phyloP scores from a whole-genome alignment of 164 flowering plant species.

The Euptelea pleiosperma region DNA sequence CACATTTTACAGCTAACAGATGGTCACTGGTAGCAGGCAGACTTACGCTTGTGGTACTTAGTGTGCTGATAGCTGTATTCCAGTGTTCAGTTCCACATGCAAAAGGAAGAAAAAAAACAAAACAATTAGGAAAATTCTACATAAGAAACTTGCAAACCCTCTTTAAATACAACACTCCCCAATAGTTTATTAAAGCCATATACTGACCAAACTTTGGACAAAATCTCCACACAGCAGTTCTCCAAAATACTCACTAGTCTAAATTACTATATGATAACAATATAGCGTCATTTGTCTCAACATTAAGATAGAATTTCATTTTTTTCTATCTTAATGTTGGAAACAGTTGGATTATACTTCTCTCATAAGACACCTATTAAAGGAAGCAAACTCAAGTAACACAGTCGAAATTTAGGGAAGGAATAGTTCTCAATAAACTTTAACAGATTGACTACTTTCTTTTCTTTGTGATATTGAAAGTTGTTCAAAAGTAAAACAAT shows the following conservation, averaged over 20 bases:
- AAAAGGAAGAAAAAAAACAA: conserved; percentile 25
- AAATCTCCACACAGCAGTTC: not conserved
- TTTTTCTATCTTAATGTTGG: too few species aligned
- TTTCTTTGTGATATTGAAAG: not conserved
- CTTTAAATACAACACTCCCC: not conserved
- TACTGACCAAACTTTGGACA: not conserved
- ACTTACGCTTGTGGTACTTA: conserved; percentile 98
- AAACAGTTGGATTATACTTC: too few species aligned
- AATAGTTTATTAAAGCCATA: not conserved
- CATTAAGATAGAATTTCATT: too few species aligned
- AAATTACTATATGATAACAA: too few species aligned
- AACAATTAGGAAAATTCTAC: conserved; percentile 3
- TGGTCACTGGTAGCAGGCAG: not conserved
- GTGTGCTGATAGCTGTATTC: conserved; percentile 85
- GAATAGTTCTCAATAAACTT: not conserved
- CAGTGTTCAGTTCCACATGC: conserved; percentile 37
- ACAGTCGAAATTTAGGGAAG: not conserved
- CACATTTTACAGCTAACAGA: not conserved
- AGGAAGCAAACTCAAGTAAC: not conserved
- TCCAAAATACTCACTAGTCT: too few species aligned
- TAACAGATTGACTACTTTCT: not conserved
- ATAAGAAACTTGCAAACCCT: not conserved
- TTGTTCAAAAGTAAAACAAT: not conserved
- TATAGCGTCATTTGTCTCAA: not conserved
- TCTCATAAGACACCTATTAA: too few species aligned